phyloP scores from a whole-genome alignment of 2,329 filamentous ascomycete genomes.

The Ophiosphaerella narmari region DNA sequence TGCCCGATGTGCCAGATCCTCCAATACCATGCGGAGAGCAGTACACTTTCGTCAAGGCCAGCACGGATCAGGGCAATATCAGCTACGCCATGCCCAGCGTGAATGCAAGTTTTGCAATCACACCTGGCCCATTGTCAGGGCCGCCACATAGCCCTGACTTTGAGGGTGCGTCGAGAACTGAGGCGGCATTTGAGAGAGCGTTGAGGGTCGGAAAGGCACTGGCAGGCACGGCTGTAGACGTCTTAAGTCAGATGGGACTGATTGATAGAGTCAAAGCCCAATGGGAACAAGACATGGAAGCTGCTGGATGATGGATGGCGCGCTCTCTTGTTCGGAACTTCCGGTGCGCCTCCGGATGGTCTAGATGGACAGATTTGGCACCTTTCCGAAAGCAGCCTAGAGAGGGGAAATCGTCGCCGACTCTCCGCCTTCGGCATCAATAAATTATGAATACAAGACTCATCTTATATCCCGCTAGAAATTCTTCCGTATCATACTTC shows the following conservation, averaged over 20 bases:
- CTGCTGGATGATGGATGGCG: not conserved
- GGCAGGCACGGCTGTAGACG: conserved; percentile 45
- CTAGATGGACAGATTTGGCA: not conserved
- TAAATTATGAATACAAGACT: conserved; percentile 27
- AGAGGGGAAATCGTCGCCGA: conserved; percentile 15
- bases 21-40: conserved; percentile 15
- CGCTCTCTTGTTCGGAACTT: too few species aligned
- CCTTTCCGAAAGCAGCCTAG: conserved; percentile 3
- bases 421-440: conserved; percentile 25
- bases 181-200: conserved; percentile 41
- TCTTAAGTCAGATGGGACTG: conserved; percentile 23
- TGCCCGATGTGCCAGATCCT: conserved; percentile 19
- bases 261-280: conserved; percentile 12
- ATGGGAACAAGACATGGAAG: conserved; percentile 16
- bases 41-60: conserved; percentile 50
- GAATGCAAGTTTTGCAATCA: conserved; percentile 56
- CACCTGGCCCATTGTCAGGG: conserved; percentile 38
- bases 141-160: conserved; percentile 50
- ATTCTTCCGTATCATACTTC: conserved; percentile 9
- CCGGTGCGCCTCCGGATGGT: not conserved
- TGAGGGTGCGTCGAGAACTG: conserved; percentile 42
- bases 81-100: conserved; percentile 63
- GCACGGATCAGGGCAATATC: conserved; percentile 64
- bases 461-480: conserved; percentile 9
- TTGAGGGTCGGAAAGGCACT: conserved; percentile 44